phyloP scores from a whole-genome alignment of 192 early-diverging fungal genomes.

The Entomortierella parvispora region DNA sequence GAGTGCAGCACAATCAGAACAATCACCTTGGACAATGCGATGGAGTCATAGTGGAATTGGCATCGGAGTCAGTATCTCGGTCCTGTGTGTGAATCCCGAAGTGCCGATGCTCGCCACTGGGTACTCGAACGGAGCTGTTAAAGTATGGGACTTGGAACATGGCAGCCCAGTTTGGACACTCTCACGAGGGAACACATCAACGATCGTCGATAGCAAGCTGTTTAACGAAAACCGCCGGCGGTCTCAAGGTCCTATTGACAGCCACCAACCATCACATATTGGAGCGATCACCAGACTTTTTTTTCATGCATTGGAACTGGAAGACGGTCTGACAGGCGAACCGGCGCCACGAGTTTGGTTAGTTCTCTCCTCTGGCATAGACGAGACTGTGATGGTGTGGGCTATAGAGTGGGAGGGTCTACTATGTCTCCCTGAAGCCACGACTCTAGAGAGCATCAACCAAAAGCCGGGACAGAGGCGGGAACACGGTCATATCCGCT shows the following conservation, averaged over 20 bases:
- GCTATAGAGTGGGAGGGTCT: constrained; percentile 47
- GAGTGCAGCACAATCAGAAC: neutral
- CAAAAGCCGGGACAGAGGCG: too few species aligned
- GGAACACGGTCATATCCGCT: too few species aligned
- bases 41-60: constrained; percentile 24
- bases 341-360: constrained; percentile 47
- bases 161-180: constrained; percentile 45
- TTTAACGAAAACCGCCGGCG: neutral
- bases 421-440: constrained; percentile 12
- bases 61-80: constrained; percentile 7
- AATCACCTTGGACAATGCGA: constrained; percentile 3
- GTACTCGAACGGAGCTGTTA: constrained; percentile 45
- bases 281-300: constrained; percentile 33
- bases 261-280: constrained; percentile 42
- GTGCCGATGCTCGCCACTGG: constrained; percentile 41
- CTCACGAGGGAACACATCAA: constrained; percentile 6
- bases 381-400: constrained; percentile 52
- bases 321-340: constrained; percentile 43
- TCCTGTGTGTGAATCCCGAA: constrained; percentile 21
- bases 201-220: neutral
- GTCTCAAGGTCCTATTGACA: constrained; percentile 13
- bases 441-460: too few species aligned
- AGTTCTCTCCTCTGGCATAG: constrained; percentile 32
- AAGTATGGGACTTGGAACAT: constrained; percentile 42
- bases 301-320: constrained; percentile 45